These are phyloP conservation scores for Verticillium klebahnii DNA, from an alignment of 2,329 filamentous ascomycete genomes.

Conservation along the genomic window DNA sequence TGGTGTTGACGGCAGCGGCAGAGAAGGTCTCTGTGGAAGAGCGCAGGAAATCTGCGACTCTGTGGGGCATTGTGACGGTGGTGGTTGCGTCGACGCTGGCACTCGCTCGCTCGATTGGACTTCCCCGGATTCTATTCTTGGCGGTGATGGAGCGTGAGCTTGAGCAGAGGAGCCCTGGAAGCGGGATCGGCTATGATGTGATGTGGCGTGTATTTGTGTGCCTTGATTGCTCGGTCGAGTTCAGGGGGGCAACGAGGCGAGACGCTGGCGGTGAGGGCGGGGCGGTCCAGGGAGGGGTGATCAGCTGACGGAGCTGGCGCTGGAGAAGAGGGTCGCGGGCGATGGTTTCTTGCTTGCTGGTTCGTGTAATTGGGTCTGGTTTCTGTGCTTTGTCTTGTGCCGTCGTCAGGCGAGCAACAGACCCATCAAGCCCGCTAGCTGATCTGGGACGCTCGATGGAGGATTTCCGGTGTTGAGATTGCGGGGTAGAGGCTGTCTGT, in stretches of 20 bases:
- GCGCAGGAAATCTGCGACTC: conserved; percentile 53
- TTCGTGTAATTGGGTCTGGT: neutral
- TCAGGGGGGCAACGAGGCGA: neutral
- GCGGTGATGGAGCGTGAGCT: conserved; percentile 7
- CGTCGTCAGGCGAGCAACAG: neutral
- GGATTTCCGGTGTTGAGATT: neutral
- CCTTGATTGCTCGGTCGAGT: neutral
- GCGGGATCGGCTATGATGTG: conserved; percentile 1
- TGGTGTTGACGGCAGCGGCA: conserved; percentile 33
- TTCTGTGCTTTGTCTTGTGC: neutral
- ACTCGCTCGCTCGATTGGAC: neutral
- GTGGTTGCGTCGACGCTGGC: conserved; percentile 7
- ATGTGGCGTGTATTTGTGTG: conserved; percentile 1
- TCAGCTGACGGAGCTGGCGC: neutral
- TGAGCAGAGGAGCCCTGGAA: conserved; percentile 5
- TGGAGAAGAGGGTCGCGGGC: neutral
- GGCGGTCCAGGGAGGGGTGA: neutral
- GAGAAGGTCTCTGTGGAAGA: conserved; percentile 44
- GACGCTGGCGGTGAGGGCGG: neutral
- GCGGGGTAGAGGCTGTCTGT: neutral
- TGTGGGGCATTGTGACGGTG: conserved; percentile 46
- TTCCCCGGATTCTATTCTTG: conserved; percentile 8
- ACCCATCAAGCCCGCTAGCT: neutral
- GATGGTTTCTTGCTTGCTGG: neutral
- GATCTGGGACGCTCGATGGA: neutral